phyloP scores from a whole-genome alignment of 73 alveolate species.

The Uronychia binucleata region DNA sequence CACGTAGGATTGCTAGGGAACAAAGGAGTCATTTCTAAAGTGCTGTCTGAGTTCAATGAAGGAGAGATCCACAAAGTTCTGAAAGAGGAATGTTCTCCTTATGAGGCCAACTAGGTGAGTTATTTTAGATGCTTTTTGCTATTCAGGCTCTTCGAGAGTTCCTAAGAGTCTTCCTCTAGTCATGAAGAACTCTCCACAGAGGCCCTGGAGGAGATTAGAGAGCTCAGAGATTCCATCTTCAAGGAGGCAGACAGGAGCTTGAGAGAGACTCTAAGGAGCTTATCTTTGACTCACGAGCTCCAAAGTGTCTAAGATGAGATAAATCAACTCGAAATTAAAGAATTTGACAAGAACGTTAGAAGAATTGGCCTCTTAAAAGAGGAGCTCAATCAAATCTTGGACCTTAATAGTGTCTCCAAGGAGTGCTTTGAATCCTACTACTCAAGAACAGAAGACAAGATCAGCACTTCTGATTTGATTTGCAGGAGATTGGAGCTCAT shows the following conservation, averaged over 20 bases:
- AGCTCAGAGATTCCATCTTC: constrained; percentile 63
- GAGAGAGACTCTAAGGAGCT: constrained; percentile 55
- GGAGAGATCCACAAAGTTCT: constrained; percentile 54
- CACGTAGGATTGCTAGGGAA: too few relatives aligned
- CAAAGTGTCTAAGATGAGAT: constrained; percentile 24
- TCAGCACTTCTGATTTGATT: constrained; percentile 29
- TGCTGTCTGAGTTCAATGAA: too few relatives aligned
- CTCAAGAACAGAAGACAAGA: constrained; percentile 69
- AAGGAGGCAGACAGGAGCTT: constrained; percentile 70
- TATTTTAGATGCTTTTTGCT: constrained; percentile 54
- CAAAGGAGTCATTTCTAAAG: too few relatives aligned
- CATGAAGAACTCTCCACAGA: constrained; percentile 71
- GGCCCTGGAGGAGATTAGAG: constrained; percentile 57
- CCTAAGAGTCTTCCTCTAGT: not conserved
- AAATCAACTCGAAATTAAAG: constrained; percentile 53
- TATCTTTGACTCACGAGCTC: constrained; percentile 19
- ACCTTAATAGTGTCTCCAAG: constrained; percentile 48
- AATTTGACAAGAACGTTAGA: constrained; percentile 62
- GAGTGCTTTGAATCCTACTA: constrained; percentile 73
- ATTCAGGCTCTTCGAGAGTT: constrained; percentile 29
- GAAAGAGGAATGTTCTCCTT: constrained; percentile 63
- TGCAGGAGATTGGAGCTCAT: constrained; percentile 25
- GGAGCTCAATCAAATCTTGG: constrained; percentile 65
- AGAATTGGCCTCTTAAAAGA: constrained; percentile 55
- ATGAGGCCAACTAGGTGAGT: constrained; percentile 56